Evolutionary conservation across 495 filamentous ascomycete species (phyloP).

Genomic region (Aspergillus hancockii): DNA sequence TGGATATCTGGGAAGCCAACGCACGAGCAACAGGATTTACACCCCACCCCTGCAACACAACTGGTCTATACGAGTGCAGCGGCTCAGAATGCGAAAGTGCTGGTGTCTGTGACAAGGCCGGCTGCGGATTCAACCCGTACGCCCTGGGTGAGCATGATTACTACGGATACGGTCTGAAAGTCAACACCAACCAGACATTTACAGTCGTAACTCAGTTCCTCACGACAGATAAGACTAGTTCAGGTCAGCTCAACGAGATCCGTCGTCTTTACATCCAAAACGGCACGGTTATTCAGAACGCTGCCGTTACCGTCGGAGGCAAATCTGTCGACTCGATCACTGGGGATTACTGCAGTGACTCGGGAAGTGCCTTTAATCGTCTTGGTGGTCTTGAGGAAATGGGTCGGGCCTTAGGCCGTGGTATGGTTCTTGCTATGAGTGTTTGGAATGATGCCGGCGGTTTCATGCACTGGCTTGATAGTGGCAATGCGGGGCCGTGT

Average conservation of each 20-base stretch:
- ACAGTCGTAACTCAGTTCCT: slow-evolving; percentile 71
- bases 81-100: slow-evolving; percentile 48
- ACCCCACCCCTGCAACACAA: slow-evolving; percentile 55
- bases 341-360: slow-evolving; percentile 21
- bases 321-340: slow-evolving; percentile 28
- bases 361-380: slow-evolving; percentile 18
- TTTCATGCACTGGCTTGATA: slow-evolving; percentile 67
- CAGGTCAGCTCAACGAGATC: slow-evolving; percentile 57
- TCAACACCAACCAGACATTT: slow-evolving; percentile 62
- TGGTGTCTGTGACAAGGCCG: slow-evolving; percentile 64
- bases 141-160: slow-evolving; percentile 53
- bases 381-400: slow-evolving; percentile 32
- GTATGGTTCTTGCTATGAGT: slow-evolving; percentile 67
- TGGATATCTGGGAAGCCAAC: slow-evolving; percentile 70
- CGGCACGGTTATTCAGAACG: slow-evolving; percentile 52
- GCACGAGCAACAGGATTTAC: slow-evolving; percentile 53
- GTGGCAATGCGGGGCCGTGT: slow-evolving; percentile 58
- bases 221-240: slow-evolving; percentile 44
- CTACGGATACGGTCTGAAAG: slow-evolving; percentile 53
- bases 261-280: slow-evolving; percentile 62
- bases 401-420: slow-evolving; percentile 45
- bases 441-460: slow-evolving; percentile 62
- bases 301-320: slow-evolving; percentile 20
- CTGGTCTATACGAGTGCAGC: slow-evolving; percentile 47
- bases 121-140: slow-evolving; percentile 68